Evolutionary conservation across 768 basidiomycete genomes (phyloP), one percentile per base, ranked within the genome.

Genomic region (Hortiboletus flavorubellus): DNA sequence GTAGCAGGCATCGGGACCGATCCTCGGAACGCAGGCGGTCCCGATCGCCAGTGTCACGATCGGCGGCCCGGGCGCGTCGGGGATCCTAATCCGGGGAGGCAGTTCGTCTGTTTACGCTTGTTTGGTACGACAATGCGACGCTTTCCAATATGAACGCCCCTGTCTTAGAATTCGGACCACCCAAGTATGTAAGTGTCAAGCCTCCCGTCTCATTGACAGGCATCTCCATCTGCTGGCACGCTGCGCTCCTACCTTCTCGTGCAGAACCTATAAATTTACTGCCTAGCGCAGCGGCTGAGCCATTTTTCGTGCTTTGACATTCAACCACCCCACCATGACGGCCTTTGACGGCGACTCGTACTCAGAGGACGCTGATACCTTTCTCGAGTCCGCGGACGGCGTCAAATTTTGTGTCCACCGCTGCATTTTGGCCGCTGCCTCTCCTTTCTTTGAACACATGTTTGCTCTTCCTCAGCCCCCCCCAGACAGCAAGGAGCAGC

Each of bases 401-500:
- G 71, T 77, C 48, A 77, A 82, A 60, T 87, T 89, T 63, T 77
- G 73, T 40, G 80, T 83, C 33, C 87, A 87, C 69, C 76, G 76
- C 56, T 80, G 78, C 66, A 78, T 90, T 56, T 79, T 91, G 46
- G 72, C 80, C 11, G 73, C 76, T 5, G 83, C 85, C 1, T 89
- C 88, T 6, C 77, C 83, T 2, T 85, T 89, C 71, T 91, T 89
- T 69, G 66, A 69, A 49, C 80, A 85, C 52, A 82, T 89, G 84
- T 85, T 90, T 63, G 68, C 80, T 21, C 72, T 89, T 16, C 85
- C 87, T 5, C 86, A 87, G 58, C 71, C 76, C 11, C 56, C 60
- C 40, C 43, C 69, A 53, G 61, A 65, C 42, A 33, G 42, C 35
- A 59, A 69, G 39, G 63, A 64, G 16, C 56, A 59, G 15, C 64